Conservation (phyloP, 257 asterid genomes). For the Solanum tarapatanum region DNA sequence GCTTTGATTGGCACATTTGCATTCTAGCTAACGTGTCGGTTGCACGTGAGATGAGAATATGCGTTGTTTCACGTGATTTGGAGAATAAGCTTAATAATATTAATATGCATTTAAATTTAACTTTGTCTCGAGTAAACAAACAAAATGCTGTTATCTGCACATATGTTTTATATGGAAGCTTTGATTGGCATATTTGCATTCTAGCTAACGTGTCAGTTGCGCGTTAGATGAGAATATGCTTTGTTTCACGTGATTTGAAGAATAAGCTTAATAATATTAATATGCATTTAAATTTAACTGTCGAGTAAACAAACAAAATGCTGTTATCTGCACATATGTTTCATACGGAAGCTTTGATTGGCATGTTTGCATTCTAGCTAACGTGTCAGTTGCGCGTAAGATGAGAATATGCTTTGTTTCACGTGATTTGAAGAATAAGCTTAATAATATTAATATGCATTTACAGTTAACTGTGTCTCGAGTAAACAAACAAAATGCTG, state of each 20-base stretch:
- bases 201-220: background rate
- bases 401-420: background rate
- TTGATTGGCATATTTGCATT: background rate
- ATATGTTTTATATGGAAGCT: background rate
- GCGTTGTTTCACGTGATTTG: background rate
- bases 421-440: background rate
- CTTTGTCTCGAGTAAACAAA: background rate
- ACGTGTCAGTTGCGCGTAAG: background rate
- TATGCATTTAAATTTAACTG: background rate
- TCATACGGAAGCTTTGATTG: background rate
- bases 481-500: background rate
- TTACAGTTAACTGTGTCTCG: background rate
- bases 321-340: background rate
- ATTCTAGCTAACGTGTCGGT: background rate
- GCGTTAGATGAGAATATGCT: background rate
- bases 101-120: background rate
- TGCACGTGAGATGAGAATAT: background rate
- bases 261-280: background rate
- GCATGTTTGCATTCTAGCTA: background rate
- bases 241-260: background rate
- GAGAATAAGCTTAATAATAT: background rate
- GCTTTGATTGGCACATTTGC: background rate
- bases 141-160: background rate
- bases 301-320: background rate
- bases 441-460: background rate